Conservation (phyloP, 2,329 filamentous ascomycete species). For the Cercospora sp. region DNA sequence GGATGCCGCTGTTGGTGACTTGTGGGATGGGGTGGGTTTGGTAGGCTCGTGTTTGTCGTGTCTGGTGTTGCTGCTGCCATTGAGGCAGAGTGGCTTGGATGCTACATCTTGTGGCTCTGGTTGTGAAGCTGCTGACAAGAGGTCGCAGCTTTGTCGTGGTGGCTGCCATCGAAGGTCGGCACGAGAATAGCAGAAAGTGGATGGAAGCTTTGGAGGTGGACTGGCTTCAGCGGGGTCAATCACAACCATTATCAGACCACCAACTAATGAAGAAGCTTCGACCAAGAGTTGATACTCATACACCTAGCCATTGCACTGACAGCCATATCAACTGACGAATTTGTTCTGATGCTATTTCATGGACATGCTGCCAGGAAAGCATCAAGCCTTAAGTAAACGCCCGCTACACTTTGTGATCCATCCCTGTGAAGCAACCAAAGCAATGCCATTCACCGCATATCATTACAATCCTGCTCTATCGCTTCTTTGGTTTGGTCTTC, state of each 20-base stretch:
- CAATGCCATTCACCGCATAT: neutral
- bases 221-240: neutral
- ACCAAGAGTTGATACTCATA: neutral
- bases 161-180: constrained; percentile 5
- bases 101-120: neutral
- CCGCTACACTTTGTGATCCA: constrained; percentile 2
- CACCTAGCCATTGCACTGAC: neutral
- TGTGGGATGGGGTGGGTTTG: constrained; percentile 10
- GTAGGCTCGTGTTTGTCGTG: neutral
- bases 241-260: neutral
- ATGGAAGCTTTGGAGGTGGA: neutral
- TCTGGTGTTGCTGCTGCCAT: neutral
- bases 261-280: neutral
- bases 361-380: neutral
- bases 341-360: neutral
- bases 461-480: constrained; percentile 15
- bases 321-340: neutral
- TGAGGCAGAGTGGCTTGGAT: neutral
- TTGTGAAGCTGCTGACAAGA: neutral
- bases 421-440: neutral
- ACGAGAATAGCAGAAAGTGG: neutral
- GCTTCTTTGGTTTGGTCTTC: constrained; percentile 50
- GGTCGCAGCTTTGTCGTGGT: constrained; percentile 5
- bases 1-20: constrained; percentile 27
- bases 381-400: neutral